Conservation (phyloP, 495 filamentous ascomycete genomes). For the Aspergillus sparsus region DNA sequence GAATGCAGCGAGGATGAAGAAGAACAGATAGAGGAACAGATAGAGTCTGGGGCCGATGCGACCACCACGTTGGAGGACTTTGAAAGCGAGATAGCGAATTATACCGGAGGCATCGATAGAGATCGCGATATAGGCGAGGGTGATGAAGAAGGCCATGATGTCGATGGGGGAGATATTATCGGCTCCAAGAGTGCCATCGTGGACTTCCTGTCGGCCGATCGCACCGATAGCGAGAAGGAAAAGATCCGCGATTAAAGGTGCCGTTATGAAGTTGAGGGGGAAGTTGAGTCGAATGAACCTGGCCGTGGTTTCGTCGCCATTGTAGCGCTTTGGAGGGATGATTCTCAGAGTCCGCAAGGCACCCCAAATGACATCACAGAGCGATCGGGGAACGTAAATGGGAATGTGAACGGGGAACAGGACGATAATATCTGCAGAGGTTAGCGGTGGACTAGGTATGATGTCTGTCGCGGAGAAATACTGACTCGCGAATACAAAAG, state of each 20-base stretch:
- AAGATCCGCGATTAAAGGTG: conserved; percentile 13
- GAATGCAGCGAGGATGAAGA: conserved; percentile 12
- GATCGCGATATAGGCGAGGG: conserved; percentile 19
- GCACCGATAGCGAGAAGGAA: conserved; percentile 14
- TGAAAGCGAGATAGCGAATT: conserved; percentile 19
- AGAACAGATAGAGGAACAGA: conserved; percentile 16
- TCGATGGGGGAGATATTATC: conserved; percentile 17
- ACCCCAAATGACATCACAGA: neutral
- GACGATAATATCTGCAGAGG: conserved; percentile 10
- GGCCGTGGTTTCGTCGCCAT: neutral
- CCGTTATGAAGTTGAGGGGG: conserved; percentile 18
- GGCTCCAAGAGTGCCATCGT: conserved; percentile 15
- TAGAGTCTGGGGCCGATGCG: conserved; percentile 11
- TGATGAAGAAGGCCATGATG: conserved; percentile 20
- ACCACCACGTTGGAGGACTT: conserved; percentile 16
- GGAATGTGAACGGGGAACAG: conserved; percentile 16
- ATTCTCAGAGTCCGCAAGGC: neutral
- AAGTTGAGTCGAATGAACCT: conserved; percentile 4
- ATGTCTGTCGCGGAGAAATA: neutral
- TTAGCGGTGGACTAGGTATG: neutral
- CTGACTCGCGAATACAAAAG: conserved; percentile 16
- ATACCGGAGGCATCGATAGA: conserved; percentile 20
- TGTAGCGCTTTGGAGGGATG: neutral
- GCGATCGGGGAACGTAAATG: conserved; percentile 2
- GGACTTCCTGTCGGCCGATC: conserved; percentile 18